A percentile compares a stretch with the other conserved stretches of the same genome.
phyloP scores from a whole-genome alignment of 1,139 yeast genomes.

The Maudiozyma humilis region DNA sequence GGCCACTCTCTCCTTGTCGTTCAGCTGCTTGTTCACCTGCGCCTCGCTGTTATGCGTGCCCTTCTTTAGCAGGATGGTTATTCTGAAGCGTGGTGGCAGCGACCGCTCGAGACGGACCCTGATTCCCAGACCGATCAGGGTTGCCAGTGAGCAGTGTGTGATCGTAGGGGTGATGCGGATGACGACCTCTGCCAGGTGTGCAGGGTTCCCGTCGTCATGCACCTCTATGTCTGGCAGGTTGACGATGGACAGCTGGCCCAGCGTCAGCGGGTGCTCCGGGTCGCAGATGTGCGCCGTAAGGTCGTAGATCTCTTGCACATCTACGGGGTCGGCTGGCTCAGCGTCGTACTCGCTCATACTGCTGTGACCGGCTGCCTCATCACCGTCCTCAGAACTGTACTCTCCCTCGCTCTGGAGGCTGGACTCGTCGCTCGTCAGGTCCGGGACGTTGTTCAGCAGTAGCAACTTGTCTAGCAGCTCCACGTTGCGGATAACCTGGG shows the following conservation, averaged over 20 bases:
- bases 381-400: conserved; percentile 9
- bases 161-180: conserved; percentile 94
- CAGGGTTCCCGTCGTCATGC: conserved; percentile 42
- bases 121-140: conserved; percentile 90
- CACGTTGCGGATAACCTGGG: conserved; percentile 22
- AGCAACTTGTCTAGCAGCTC: conserved; percentile 24
- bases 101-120: conserved; percentile 86
- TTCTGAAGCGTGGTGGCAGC: conserved; percentile 76
- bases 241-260: conserved; percentile 93
- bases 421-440: conserved; percentile 17
- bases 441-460: conserved; percentile 19
- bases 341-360: conserved; percentile 14
- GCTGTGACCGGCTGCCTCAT: conserved; percentile 7
- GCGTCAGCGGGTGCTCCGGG: conserved; percentile 93
- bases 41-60: conserved; percentile 94
- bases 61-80: conserved; percentile 70
- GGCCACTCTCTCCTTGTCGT: conserved; percentile 95
- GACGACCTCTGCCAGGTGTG: conserved; percentile 62
- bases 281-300: conserved; percentile 84
- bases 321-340: conserved; percentile 59
- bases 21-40: conserved; percentile 92
- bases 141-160: conserved; percentile 94
- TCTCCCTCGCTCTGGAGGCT: conserved; percentile 14
- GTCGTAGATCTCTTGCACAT: conserved; percentile 65
- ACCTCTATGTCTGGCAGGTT: conserved; percentile 74